Base-by-base conservation (phyloP, 495 filamentous ascomycete genomes). In the Penicillium lagena region DNA sequence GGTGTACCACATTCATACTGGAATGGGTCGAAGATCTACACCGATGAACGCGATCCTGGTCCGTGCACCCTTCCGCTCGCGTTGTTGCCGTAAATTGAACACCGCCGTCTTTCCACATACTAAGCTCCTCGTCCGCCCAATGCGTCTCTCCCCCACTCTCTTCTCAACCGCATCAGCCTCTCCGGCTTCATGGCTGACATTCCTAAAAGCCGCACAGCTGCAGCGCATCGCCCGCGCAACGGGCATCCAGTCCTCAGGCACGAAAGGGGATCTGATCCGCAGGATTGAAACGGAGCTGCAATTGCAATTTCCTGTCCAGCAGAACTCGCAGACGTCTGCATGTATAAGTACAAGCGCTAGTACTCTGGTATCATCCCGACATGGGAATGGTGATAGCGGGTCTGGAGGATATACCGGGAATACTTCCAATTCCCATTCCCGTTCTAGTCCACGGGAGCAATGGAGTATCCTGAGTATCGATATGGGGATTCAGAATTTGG, bases 401-500 rank as follows among this genome's bases (percentile, higher is more conserved):
- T 17, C 15, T 4, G 22, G 22, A 4, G 22, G 22, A 4, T 4
- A 43, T 3, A 14, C 29, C 1, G 14, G 4, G 15, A 36, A 15
- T 17, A 34, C 11, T 7, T 9, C 36, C 14, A 3, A 28, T 13
- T 56, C 15, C 9, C 30, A 32, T 39, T 29, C 12, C 42, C 28
- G 22, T 12, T 12, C 15, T 11, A 39, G 37, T n/a, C 12, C 30
- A 35, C 7, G 4, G 37, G 6, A 28, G 14, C 39, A 42, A 27
- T 53, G 49, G 46, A 71, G 73, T 28, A 77, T 97, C 39, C 59
- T 96, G 15, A 89, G 87, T 59, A 84, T 93, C 54, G 88, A 96
- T 64, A 81, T 96, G 77, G 88, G 90, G 35, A 82, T 96, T 54
- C 78, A 79, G 35, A 94, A 93, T 65, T 68, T 95, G 12, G 90